phyloP scores from a whole-genome alignment of 225 moss, liverwort and hornwort species.

The Straminergon stramineum region DNA sequence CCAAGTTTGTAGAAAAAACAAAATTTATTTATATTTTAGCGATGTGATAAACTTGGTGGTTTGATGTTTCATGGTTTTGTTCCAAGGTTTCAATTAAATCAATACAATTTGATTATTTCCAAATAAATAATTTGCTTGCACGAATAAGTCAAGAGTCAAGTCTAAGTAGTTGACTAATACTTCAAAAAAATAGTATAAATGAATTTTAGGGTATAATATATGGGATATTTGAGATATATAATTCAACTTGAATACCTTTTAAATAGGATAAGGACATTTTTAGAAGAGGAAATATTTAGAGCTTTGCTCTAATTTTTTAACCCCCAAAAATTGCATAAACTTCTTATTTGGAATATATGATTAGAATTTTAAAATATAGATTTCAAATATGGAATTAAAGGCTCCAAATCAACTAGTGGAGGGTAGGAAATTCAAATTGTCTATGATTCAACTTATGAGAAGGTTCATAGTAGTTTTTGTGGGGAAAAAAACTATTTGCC shows the following conservation, averaged over 20 bases:
- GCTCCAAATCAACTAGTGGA: background rate
- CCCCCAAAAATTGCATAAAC: fast-evolving
- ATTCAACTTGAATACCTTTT: background rate
- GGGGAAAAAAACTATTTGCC: too few relatives aligned
- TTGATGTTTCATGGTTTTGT: background rate
- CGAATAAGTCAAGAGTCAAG: background rate
- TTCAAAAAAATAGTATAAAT: background rate
- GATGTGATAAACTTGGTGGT: background rate
- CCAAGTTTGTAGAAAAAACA: background rate
- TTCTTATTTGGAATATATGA: background rate
- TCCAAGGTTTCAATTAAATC: background rate
- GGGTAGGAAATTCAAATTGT: too few relatives aligned
- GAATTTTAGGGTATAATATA: background rate
- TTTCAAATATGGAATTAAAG: background rate
- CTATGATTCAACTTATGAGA: too few relatives aligned
- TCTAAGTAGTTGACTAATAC: fast-evolving
- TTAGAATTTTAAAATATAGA: background rate
- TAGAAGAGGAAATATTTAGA: background rate
- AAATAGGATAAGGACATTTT: background rate
- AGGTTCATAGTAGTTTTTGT: too few relatives aligned
- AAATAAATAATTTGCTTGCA: background rate
- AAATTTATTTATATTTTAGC: background rate
- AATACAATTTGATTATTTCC: too few relatives aligned
- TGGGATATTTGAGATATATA: background rate
- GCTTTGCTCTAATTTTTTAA: background rate